Evolutionary conservation across 2,329 filamentous ascomycete genomes (phyloP), one percentile per base, ranked within the genome.

Genomic region (Epichloe sp.): DNA sequence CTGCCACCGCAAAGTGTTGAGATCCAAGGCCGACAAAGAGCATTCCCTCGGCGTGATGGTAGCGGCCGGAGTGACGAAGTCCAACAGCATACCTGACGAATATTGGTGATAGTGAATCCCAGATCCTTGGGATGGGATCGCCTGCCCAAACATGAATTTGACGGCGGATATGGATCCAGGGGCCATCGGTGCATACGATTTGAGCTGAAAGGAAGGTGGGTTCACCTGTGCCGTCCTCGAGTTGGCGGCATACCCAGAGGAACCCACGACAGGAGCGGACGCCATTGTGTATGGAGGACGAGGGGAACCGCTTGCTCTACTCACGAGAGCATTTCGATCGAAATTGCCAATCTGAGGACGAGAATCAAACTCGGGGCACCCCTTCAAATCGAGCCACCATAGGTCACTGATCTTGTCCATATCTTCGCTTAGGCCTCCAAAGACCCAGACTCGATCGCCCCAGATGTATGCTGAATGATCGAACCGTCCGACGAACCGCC

Each of bases 341-440:
- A 74, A 69, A 19, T 69, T 64, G 48, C 76, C 77, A 10, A 78
- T 68, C 34, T 70, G 79, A 50, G 85, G 82, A 31, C 79, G 73
- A 37, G 82, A 81, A 59, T 89, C 83, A 58, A 95, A 90, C 45
- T 89, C 87, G 1, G 90, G 89, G 53, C 80, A 89, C 36, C 88
- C 89, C 65, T 95, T 91, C 47, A 98, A 77, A 68, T 98, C 93
- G 43, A 98, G 74, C 90, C 93, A 98, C 86, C 89, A 96, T 43
- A 98, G 78, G 66, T 98, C 93, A 53, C 88, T 91, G 55, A 86
- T 88, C 61, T 95, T 91, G 70, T 97, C 90, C 88, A 97, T 95
- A 58, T 96, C 90, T 59, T 93, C 87, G 55, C 88, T 93, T 47
- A 98, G 76, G 2, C 93, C 93, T 40, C 93, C 93, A 66, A 95